Conservation (phyloP, 1,284 basidiomycete species). For the Coniophora puteana region DNA sequence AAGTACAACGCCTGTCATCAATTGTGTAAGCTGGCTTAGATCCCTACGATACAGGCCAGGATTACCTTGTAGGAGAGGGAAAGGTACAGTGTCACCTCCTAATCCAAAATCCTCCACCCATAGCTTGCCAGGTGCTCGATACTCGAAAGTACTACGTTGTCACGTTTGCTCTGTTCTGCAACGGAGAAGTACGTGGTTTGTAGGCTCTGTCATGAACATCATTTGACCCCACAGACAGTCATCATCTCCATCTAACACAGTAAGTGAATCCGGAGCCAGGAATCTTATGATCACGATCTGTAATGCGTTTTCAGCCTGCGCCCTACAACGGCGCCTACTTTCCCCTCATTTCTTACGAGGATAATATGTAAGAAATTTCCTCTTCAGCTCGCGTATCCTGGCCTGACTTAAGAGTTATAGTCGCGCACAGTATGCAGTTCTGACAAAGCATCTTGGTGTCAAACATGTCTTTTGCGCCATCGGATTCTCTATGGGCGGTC, state of each 20-base stretch:
- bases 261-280: conserved; percentile 15
- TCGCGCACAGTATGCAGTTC: conserved; percentile 52
- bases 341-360: conserved; percentile 44
- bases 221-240: conserved; percentile 3
- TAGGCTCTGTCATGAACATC: neutral
- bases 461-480: conserved; percentile 47
- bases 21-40: neutral
- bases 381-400: neutral
- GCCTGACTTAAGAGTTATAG: conserved; percentile 27
- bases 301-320: conserved; percentile 23
- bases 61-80: conserved; percentile 43
- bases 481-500: conserved; percentile 63
- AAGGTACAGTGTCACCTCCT: conserved; percentile 28
- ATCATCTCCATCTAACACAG: conserved; percentile 53
- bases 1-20: neutral
- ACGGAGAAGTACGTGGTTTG: conserved; percentile 44
- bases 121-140: conserved; percentile 35
- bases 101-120: too few relatives aligned
- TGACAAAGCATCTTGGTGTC: conserved; percentile 46
- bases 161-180: conserved; percentile 51
- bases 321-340: conserved; percentile 42
- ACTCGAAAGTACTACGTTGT: conserved; percentile 49
- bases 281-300: conserved; percentile 2
- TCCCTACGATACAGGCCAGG: conserved; percentile 34
- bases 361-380: conserved; percentile 46